phyloP scores from a whole-genome alignment of 768 basidiomycete genomes.

The Russula vinacea region DNA sequence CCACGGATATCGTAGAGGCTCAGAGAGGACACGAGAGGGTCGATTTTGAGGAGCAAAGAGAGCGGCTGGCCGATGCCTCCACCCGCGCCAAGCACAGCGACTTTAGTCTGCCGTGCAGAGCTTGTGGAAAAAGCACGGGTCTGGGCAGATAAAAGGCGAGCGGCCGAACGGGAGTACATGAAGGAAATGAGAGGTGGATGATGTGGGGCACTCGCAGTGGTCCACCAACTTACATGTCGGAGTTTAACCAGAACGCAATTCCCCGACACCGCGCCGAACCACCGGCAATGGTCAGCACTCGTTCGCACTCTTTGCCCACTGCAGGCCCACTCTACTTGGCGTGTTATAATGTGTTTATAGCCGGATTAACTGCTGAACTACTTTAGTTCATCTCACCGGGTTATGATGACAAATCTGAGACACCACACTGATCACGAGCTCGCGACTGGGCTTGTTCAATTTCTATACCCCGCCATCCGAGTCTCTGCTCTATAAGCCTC shows the following conservation, averaged over 20 bases:
- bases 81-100: slow-evolving; percentile 95
- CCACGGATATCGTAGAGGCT: slow-evolving; percentile 94
- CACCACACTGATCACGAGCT: background rate
- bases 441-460: background rate
- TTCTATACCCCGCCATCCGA: too few relatives aligned
- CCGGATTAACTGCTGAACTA: background rate
- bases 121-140: slow-evolving; percentile 76
- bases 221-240: background rate
- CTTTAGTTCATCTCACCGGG: background rate
- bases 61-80: slow-evolving; percentile 99
- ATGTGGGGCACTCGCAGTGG: slow-evolving; percentile 1
- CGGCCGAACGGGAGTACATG: slow-evolving; percentile 67
- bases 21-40: slow-evolving; percentile 83
- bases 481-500: too few relatives aligned
- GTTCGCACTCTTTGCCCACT: background rate
- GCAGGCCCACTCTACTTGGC: background rate
- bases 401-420: slow-evolving; percentile 12
- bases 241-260: slow-evolving; percentile 4
- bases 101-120: slow-evolving; percentile 71
- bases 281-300: background rate
- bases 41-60: slow-evolving; percentile 87
- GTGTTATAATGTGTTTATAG: too few relatives aligned
- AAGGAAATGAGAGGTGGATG: slow-evolving; percentile 29
- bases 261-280: slow-evolving; percentile 8
- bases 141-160: slow-evolving; percentile 53